These are phyloP conservation scores for Xanthoconium stramineum DNA, from an alignment of 768 basidiomycete genomes.

Conservation along the genomic window DNA sequence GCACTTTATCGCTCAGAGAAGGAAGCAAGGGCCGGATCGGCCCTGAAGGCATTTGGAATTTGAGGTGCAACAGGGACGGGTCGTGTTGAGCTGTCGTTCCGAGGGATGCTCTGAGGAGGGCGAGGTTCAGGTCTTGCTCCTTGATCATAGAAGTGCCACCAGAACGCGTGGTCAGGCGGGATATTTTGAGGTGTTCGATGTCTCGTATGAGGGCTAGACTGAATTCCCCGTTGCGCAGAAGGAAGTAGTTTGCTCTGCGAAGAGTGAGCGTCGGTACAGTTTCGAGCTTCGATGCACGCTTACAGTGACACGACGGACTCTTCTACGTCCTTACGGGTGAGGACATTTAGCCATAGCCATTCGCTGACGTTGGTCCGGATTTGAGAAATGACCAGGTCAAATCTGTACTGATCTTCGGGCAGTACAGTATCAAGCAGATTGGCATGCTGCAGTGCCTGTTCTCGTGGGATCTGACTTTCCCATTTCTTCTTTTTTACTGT, in stretches of 20 bases:
- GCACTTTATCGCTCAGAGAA: constrained; percentile 45
- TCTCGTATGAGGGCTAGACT: constrained; percentile 80
- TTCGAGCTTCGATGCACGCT: constrained; percentile 26
- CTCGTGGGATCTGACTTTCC: constrained; percentile 72
- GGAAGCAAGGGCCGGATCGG: constrained; percentile 80
- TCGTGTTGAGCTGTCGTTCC: constrained; percentile 89
- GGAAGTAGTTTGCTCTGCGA: constrained; percentile 78
- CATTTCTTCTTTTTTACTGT: constrained; percentile 78
- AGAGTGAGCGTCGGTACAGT: constrained; percentile 5
- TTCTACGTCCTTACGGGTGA: constrained; percentile 79
- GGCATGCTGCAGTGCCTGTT: constrained; percentile 63
- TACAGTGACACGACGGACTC: constrained; percentile 84
- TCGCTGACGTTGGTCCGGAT: constrained; percentile 83
- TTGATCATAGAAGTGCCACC: constrained; percentile 74
- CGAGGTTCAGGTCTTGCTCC: constrained; percentile 87
- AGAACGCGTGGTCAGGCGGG: constrained; percentile 66
- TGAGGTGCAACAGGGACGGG: constrained; percentile 65
- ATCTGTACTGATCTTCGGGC: constrained; percentile 71
- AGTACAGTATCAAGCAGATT: constrained; percentile 61
- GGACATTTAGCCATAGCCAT: constrained; percentile 90
- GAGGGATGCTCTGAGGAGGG: constrained; percentile 80
- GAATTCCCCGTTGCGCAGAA: constrained; percentile 87
- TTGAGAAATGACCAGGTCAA: constrained; percentile 70
- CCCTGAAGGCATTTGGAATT: constrained; percentile 76
- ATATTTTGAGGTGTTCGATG: constrained; percentile 78